Conservation (phyloP, 108 stramenopile species). For the Ochromonas danica region DNA sequence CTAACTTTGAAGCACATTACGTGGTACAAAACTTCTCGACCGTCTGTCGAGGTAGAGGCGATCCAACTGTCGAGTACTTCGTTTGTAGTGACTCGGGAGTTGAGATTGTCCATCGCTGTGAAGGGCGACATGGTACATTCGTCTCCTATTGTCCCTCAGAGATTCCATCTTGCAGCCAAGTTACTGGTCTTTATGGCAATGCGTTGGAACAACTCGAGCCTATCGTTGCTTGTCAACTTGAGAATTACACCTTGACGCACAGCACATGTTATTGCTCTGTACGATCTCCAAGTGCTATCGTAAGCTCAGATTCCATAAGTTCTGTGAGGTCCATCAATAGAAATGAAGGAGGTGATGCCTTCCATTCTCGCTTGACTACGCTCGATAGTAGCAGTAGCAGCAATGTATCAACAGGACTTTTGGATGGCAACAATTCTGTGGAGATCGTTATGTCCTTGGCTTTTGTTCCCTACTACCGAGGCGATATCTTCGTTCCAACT, state of each 20-base stretch:
- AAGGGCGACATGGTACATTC: not conserved
- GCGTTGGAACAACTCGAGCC: not conserved
- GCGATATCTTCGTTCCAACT: not conserved
- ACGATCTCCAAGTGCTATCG: not conserved
- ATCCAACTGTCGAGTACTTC: not conserved
- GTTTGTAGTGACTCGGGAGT: not conserved
- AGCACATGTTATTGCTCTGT: not conserved
- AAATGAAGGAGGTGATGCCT: not conserved
- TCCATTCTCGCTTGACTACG: not conserved
- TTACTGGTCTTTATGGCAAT: not conserved
- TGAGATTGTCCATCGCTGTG: not conserved
- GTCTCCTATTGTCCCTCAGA: not conserved
- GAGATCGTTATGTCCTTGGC: not conserved
- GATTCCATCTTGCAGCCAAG: not conserved
- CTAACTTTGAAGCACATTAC: not conserved
- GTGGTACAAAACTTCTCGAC: not conserved
- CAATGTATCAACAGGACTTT: no score
- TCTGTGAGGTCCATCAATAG: not conserved
- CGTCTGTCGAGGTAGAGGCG: not conserved
- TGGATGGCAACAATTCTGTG: not conserved
- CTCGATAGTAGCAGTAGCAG: no score
- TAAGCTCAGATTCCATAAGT: no score
- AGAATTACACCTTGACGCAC: not conserved
- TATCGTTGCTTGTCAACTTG: not conserved
- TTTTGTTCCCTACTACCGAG: not conserved